Evolutionary conservation across 2,329 filamentous ascomycete genomes (phyloP).

Genomic region (Coniochaeta pulveracea): DNA sequence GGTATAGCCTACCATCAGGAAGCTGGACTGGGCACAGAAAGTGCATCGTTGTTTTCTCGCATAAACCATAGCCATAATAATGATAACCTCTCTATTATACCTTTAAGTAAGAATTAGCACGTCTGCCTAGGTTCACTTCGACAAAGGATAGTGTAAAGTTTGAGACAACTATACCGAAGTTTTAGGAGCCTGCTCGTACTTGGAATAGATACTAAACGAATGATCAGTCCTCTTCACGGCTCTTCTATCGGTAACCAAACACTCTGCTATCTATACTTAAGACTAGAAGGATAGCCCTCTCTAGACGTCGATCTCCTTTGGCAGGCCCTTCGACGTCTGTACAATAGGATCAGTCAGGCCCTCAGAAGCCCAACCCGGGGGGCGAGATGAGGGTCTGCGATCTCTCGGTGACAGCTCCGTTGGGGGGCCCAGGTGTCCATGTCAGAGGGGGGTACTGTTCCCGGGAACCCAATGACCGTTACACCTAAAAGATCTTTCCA

Average conservation of each 20-base stretch:
- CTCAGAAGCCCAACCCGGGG: not conserved
- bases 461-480: not conserved
- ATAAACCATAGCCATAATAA: not conserved
- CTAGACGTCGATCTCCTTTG: too few species aligned
- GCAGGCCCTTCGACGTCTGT: too few species aligned
- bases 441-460: not conserved
- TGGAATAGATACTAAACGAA: not conserved
- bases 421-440: not conserved
- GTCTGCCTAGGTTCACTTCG: not conserved
- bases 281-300: too few species aligned
- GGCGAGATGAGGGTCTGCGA: not conserved
- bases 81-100: not conserved
- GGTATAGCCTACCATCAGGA: not conserved
- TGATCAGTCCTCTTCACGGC: not conserved
- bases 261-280: not conserved
- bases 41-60: not conserved
- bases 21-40: not conserved
- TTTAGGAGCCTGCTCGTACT: not conserved
- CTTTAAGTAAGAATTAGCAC: not conserved
- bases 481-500: too few species aligned
- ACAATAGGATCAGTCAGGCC: not conserved
- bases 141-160: not conserved
- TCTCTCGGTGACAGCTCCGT: not conserved
- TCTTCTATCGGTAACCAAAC: not conserved
- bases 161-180: not conserved